Conservation (phyloP, 2,329 filamentous ascomycete genomes). For the Aspergillus sp. region DNA sequence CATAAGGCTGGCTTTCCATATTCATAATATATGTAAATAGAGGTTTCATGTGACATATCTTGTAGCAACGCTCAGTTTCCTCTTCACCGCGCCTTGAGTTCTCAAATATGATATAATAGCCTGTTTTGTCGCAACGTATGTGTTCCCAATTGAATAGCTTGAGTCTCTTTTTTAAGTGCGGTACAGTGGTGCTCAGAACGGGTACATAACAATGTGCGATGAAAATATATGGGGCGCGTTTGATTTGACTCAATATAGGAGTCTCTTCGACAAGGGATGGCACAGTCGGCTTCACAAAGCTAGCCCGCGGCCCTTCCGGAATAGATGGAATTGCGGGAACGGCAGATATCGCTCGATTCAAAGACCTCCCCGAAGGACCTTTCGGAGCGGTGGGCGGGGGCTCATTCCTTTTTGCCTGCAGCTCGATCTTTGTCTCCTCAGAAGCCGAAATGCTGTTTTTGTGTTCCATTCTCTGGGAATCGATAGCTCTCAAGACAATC, state of each 20-base stretch:
- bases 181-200: slow-evolving; percentile 76
- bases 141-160: slow-evolving; percentile 78
- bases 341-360: slow-evolving; percentile 26
- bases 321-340: slow-evolving; percentile 23
- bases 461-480: slow-evolving; percentile 57
- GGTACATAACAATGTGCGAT: slow-evolving; percentile 84
- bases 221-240: slow-evolving; percentile 82
- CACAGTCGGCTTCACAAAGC: slow-evolving; percentile 23
- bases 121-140: slow-evolving; percentile 75
- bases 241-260: slow-evolving; percentile 64
- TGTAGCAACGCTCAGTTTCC: slow-evolving; percentile 76
- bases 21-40: slow-evolving; percentile 92
- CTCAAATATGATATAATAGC: slow-evolving; percentile 90
- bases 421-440: slow-evolving; percentile 29
- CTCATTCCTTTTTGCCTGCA: slow-evolving; percentile 48
- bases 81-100: slow-evolving; percentile 70
- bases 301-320: slow-evolving; percentile 37
- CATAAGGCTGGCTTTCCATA: slow-evolving; percentile 75
- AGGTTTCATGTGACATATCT: slow-evolving; percentile 70
- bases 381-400: slow-evolving; percentile 82
- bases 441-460: slow-evolving; percentile 20
- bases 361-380: slow-evolving; percentile 64
- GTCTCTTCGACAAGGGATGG: slow-evolving; percentile 60
- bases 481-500: slow-evolving; percentile 70
- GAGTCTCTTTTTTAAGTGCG: slow-evolving; percentile 84